Evolutionary conservation across 2,329 filamentous ascomycete species (phyloP).

Genomic region (Paracoccidioides brasiliensis): DNA sequence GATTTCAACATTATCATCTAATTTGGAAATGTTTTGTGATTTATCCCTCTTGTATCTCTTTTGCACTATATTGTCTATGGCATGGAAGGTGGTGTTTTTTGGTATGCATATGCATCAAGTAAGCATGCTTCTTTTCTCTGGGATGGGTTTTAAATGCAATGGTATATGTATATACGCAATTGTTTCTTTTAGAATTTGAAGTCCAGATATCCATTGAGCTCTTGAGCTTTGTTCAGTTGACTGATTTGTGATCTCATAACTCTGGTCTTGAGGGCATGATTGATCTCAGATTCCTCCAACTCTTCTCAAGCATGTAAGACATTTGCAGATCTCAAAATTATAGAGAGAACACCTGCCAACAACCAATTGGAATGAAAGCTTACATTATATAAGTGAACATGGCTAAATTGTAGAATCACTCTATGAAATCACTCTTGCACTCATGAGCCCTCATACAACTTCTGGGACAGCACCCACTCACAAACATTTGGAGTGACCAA

Average conservation of each 20-base stretch:
- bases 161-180: too few relatives aligned
- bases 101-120: background rate
- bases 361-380: background rate
- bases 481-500: slow-evolving; percentile 24
- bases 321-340: background rate
- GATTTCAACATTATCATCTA: background rate
- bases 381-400: background rate
- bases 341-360: background rate
- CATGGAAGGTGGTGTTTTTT: background rate
- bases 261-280: too few relatives aligned
- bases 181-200: too few relatives aligned
- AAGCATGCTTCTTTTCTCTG: too few relatives aligned
- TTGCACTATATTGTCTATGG: background rate
- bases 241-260: too few relatives aligned
- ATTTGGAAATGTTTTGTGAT: background rate
- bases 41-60: too few relatives aligned
- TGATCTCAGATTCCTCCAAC: background rate
- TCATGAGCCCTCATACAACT: slow-evolving; percentile 17
- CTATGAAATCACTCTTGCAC: background rate
- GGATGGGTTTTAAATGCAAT: too few relatives aligned
- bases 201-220: too few relatives aligned
- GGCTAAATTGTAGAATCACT: background rate
- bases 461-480: slow-evolving; percentile 21
- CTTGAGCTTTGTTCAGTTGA: too few relatives aligned
- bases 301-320: too few relatives aligned